Evolutionary conservation across 495 filamentous ascomycete species (phyloP).

Genomic region (Hyaloscypha variabilis): DNA sequence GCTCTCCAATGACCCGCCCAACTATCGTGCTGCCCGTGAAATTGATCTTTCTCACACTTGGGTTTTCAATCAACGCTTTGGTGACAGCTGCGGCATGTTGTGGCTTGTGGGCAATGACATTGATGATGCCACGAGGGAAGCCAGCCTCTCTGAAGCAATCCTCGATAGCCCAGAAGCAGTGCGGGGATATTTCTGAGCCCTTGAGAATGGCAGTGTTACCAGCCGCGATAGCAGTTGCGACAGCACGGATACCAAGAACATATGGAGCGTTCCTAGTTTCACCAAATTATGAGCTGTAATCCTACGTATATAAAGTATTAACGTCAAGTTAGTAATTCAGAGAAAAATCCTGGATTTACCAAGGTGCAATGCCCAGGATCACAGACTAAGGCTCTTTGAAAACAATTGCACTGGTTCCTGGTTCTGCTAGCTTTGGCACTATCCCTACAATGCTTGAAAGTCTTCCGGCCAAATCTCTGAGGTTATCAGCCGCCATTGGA

Average conservation of each 20-base stretch:
- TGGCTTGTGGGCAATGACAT: conserved; percentile 54
- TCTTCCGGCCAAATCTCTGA: too few relatives aligned
- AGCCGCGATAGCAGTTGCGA: conserved; percentile 74
- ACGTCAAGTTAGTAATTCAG: too few relatives aligned
- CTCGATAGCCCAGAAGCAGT: conserved; percentile 59
- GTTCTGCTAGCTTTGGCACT: too few relatives aligned
- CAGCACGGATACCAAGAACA: conserved; percentile 66
- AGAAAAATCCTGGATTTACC: too few relatives aligned
- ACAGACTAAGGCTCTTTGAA: too few relatives aligned
- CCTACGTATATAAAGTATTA: too few relatives aligned
- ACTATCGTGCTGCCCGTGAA: conserved; percentile 65
- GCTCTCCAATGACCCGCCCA: conserved; percentile 55
- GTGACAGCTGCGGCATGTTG: conserved; percentile 55
- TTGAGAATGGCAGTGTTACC: conserved; percentile 80
- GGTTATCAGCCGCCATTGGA: too few relatives aligned
- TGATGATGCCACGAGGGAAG: conserved; percentile 60
- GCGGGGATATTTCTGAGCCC: conserved; percentile 57
- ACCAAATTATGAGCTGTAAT: too few relatives aligned
- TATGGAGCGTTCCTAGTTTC: conserved; percentile 77
- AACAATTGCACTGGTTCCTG: too few relatives aligned
- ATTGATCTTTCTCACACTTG: conserved; percentile 59
- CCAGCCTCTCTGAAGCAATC: conserved; percentile 74
- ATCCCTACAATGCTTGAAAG: too few relatives aligned
- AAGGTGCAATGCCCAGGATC: too few relatives aligned
- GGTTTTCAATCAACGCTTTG: conserved; percentile 53